A percentile compares a stretch with the other conserved stretches of the same genome.
Conservation (phyloP, 495 filamentous ascomycete species). For the Acidiella bohemica region DNA sequence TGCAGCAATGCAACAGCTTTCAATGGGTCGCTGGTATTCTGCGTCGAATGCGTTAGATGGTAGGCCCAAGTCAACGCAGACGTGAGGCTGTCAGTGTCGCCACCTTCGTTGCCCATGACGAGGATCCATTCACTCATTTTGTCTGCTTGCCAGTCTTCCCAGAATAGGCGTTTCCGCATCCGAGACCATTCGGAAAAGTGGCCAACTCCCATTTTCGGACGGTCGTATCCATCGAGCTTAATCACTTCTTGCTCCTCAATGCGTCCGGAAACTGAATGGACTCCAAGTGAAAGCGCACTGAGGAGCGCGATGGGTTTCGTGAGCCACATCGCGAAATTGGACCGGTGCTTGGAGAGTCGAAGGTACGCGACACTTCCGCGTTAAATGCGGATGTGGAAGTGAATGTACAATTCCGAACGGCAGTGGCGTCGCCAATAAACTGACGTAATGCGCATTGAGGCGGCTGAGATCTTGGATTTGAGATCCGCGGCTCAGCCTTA, state of each 20-base stretch:
- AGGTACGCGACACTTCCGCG: no score
- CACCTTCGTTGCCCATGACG: constrained; percentile 22
- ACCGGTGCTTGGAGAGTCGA: no score
- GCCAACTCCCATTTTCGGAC: constrained; percentile 15
- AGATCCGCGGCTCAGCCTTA: no score
- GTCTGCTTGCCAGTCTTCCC: constrained; percentile 20
- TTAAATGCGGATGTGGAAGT: no score
- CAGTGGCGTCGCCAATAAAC: no score
- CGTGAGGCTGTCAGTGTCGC: constrained; percentile 21
- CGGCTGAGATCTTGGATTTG: no score
- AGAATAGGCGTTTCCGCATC: constrained; percentile 20
- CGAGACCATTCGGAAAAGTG: constrained; percentile 24
- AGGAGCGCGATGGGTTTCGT: no score
- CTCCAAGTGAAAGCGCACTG: no score
- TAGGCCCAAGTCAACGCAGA: constrained; percentile 21
- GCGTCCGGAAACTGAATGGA: no score
- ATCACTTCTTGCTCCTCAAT: background rate
- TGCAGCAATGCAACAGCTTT: constrained; percentile 24
- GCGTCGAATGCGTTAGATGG: constrained; percentile 20
- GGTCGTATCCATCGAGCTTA: background rate
- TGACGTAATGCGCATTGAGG: no score
- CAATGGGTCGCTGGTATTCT: constrained; percentile 15
- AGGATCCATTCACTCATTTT: constrained; percentile 18
- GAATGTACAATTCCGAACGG: no score
- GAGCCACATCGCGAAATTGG: no score